Conservation (phyloP, 164 flowering plant genomes). For the Vitis rupestris region DNA sequence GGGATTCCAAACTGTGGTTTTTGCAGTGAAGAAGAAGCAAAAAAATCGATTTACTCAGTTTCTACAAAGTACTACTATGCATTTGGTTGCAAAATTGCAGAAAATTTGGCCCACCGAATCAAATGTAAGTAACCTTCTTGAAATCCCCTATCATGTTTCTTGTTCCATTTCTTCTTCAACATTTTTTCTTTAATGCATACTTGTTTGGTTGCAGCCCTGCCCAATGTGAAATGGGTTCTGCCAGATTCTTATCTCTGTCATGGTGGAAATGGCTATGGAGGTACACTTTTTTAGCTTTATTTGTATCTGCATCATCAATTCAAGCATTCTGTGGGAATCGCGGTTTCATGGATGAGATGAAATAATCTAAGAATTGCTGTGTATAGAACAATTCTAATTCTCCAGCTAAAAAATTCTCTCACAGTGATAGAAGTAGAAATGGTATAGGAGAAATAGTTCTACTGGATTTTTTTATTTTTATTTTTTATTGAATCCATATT, state of each 20-base stretch:
- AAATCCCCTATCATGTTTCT: background rate
- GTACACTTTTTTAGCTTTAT: constrained; percentile 8
- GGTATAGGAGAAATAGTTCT: too few relatives aligned
- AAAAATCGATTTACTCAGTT: constrained; percentile 38
- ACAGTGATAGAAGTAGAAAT: too few relatives aligned
- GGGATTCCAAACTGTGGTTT: background rate
- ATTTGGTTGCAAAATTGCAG: constrained; percentile 25
- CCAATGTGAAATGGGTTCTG: constrained; percentile 34
- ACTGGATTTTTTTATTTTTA: too few relatives aligned
- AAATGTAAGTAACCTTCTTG: constrained; percentile 18
- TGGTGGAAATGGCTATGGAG: constrained; percentile 33
- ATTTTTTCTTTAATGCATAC: background rate
- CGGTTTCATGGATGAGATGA: too few relatives aligned
- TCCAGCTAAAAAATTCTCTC: too few relatives aligned
- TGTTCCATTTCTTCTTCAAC: background rate
- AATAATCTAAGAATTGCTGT: too few relatives aligned
- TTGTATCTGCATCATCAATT: background rate
- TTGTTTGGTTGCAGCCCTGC: constrained; percentile 16
- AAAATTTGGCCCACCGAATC: constrained; percentile 19
- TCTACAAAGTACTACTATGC: constrained; percentile 38
- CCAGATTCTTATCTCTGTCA: constrained; percentile 34
- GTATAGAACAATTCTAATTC: too few relatives aligned
- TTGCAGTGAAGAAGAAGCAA: constrained; percentile 39
- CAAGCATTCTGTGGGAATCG: background rate
- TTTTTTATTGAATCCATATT: too few relatives aligned